Base-by-base conservation (phyloP, 768 basidiomycete genomes). In the Leccinum imitatum region DNA sequence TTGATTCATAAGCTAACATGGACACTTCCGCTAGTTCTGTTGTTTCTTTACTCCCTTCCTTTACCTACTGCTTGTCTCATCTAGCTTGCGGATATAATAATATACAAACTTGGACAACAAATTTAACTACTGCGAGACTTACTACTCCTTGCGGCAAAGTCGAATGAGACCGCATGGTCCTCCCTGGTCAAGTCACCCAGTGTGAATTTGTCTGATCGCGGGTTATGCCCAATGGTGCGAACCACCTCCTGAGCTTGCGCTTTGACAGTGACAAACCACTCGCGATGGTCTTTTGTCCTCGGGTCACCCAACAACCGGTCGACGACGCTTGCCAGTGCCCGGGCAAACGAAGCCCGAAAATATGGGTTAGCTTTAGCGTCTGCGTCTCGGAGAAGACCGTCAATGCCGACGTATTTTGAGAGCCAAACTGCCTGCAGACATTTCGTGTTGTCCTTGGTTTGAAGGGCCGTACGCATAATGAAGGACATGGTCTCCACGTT, bases 391-490 rank as follows among this genome's bases (percentile, higher is more conserved):
- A 83, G 69, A 27, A 84, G 65, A 17, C 53, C 59, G 27, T 75
- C 75, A 9, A 77, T 70, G 41, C 81, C 79, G 50, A 86, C 71
- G 65, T 80, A 71, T 60, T 79, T 72, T 8, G 84, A 69, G 6
- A 93, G 82, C 39, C 89, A 82, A 57, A 90, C 65, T 59, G 80
- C 82, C 65, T 90, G 87, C 23, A 83, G 81, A 66, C 84, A 75
- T 65, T 84, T 76, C 33, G 80, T 79, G 14, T 72, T 69, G 60
- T 83, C 81, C 23, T 77, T 75, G 21, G 80, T 82, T 13, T 76
- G 77, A 47, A 84, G 65, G n/a, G 90, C 87, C 1, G 84, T 80
- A 23, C 84, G 82, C 57, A 86, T 68, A 63, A 91, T 73, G 50
- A 73, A 76, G 51, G 84, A 84, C 73, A 88, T 76, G 30, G 79